These are phyloP conservation scores for Yamadazyma atlantica DNA, from an alignment of 1,139 yeast genomes.

Conservation along the genomic window DNA sequence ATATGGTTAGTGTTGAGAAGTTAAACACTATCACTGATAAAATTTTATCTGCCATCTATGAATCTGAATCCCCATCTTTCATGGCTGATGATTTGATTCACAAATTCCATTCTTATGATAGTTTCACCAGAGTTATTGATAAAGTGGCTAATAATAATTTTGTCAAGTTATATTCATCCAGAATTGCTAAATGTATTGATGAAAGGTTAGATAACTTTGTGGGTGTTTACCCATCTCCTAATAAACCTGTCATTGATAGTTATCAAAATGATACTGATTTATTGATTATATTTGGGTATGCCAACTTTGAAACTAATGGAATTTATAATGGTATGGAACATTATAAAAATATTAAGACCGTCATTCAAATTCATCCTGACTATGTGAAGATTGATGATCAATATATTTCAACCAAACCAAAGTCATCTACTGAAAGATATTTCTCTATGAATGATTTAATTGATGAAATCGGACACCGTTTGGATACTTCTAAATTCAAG, in stretches of 20 bases:
- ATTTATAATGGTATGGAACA: conserved; percentile 20
- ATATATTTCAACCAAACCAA: conserved; percentile 20
- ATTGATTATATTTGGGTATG: conserved; percentile 51
- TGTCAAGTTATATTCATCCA: conserved; percentile 31
- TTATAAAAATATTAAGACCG: conserved; percentile 21
- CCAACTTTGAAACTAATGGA: conserved; percentile 57
- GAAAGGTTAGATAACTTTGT: conserved; percentile 58
- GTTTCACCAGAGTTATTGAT: conserved; percentile 47
- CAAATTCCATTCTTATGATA: conserved; percentile 46
- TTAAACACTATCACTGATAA: conserved; percentile 41
- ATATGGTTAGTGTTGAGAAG: conserved; percentile 12
- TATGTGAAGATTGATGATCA: conserved; percentile 30
- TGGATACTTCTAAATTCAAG: conserved; percentile 14
- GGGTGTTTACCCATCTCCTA: conserved; percentile 53
- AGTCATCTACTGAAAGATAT: conserved; percentile 17
- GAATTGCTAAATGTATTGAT: conserved; percentile 58
- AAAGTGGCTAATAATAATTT: conserved; percentile 25
- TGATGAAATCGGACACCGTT: conserved; percentile 11
- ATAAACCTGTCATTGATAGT: conserved; percentile 21
- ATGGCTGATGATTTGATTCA: conserved; percentile 66
- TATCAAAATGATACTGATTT: conserved; percentile 45
- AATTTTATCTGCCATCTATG: conserved; percentile 52
- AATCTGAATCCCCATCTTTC: conserved; percentile 57
- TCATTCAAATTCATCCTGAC: conserved; percentile 35
- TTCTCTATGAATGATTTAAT: conserved; percentile 25